These are phyloP conservation scores for Penstemon eatonii DNA, from an alignment of 257 asterid genomes.

Conservation along the genomic window DNA sequence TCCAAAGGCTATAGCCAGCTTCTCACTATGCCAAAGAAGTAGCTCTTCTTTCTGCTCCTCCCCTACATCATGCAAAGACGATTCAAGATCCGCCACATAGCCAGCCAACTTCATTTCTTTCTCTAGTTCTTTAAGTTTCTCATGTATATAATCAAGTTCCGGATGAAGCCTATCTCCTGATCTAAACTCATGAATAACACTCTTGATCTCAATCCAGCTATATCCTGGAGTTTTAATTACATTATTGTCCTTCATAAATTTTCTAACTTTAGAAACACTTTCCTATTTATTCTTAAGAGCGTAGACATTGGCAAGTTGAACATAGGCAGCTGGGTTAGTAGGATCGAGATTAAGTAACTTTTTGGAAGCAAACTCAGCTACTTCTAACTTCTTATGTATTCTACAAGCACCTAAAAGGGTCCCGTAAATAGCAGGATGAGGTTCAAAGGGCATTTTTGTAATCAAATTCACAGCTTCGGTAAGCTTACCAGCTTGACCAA, in stretches of 20 bases:
- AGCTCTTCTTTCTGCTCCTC: not conserved
- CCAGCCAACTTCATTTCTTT: not conserved
- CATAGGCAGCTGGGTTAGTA: slow-evolving; percentile 7
- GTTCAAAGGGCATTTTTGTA: not conserved
- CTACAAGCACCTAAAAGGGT: not conserved
- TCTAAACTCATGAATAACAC: slow-evolving; percentile 22
- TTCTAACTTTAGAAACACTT: not conserved
- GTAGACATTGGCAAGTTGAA: slow-evolving; percentile 17
- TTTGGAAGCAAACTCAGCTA: not conserved
- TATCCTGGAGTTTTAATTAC: slow-evolving; percentile 14
- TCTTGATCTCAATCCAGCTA: slow-evolving; percentile 24
- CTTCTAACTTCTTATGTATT: not conserved
- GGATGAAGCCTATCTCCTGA: slow-evolving; percentile 16
- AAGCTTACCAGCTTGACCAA: not conserved
- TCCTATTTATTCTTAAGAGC: slow-evolving; percentile 14
- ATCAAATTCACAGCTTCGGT: not conserved
- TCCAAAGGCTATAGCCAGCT: not conserved
- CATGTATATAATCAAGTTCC: not conserved
- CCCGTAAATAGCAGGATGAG: not conserved
- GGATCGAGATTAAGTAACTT: not conserved
- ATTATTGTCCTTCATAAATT: not conserved
- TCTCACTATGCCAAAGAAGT: not conserved
- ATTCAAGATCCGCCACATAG: not conserved
- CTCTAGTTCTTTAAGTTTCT: not conserved
- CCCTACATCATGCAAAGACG: not conserved